phyloP scores from a whole-genome alignment of 148 eudicot species.

The Limonium bicolor region DNA sequence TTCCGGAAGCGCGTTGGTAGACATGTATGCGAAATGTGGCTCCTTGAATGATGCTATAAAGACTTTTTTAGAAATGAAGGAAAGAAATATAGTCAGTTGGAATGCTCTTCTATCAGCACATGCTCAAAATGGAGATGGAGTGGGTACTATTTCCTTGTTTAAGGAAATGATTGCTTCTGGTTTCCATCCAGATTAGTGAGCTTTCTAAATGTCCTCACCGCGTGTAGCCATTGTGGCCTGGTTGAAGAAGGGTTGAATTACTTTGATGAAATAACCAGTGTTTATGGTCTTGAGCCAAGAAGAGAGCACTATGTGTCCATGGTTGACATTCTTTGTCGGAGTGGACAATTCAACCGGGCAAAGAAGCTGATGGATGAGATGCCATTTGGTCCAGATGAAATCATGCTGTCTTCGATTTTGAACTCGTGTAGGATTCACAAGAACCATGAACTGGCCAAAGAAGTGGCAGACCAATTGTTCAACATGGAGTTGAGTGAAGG shows the following conservation, averaged over 20 bases:
- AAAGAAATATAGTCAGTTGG: constrained; percentile 54
- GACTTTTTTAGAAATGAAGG: constrained; percentile 51
- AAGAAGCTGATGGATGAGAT: constrained; percentile 40
- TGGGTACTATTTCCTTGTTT: constrained; percentile 37
- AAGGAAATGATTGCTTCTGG: constrained; percentile 40
- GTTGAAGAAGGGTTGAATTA: constrained; percentile 42
- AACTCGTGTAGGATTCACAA: constrained; percentile 68
- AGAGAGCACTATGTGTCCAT: constrained; percentile 56
- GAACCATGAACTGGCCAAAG: constrained; percentile 48
- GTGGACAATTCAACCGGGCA: constrained; percentile 44
- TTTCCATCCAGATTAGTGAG: constrained; percentile 50
- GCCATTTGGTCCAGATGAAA: constrained; percentile 58
- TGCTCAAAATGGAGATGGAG: constrained; percentile 75
- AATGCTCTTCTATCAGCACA: constrained; percentile 65
- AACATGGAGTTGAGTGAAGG: constrained; percentile 44
- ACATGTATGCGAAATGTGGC: constrained; percentile 85
- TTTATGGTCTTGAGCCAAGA: constrained; percentile 27
- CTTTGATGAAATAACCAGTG: constrained; percentile 35
- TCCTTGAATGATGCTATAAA: constrained; percentile 32
- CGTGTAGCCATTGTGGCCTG: constrained; percentile 71
- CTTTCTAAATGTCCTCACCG: constrained; percentile 48
- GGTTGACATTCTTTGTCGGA: constrained; percentile 55
- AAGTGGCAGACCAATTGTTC: constrained; percentile 45
- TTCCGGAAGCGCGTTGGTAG: constrained; percentile 57
- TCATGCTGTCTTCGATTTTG: constrained; percentile 54